Evolutionary conservation across 768 basidiomycete genomes (phyloP).

Genomic region (Punctularia strigosozonata): DNA sequence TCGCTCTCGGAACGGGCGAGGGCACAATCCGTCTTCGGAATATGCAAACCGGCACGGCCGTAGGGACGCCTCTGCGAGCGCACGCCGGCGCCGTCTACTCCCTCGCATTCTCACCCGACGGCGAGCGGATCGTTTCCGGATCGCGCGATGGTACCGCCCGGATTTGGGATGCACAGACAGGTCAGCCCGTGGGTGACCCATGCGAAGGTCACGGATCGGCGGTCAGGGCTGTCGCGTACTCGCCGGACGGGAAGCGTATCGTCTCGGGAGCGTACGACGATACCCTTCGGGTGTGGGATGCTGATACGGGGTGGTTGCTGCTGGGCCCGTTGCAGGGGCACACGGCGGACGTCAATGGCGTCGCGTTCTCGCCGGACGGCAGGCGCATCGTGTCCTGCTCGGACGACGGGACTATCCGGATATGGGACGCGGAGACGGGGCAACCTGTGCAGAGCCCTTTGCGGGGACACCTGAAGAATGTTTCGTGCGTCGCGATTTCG

Average conservation of each 20-base stretch:
- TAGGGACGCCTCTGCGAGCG: constrained; percentile 9
- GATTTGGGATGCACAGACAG: constrained; percentile 7
- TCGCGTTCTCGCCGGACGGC: constrained; percentile 1
- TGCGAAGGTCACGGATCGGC: not conserved
- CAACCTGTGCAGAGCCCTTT: not conserved
- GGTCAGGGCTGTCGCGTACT: constrained; percentile 9
- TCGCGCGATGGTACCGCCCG: not conserved
- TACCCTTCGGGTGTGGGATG: constrained; percentile 9
- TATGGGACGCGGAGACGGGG: not conserved
- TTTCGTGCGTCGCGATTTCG: constrained; percentile 11
- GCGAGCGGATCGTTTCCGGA: not conserved
- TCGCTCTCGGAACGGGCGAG: constrained; percentile 9
- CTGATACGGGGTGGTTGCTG: constrained; percentile 2
- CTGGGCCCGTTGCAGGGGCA: not conserved
- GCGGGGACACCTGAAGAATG: constrained; percentile 9
- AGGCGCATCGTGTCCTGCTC: not conserved
- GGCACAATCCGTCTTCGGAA: constrained; percentile 10
- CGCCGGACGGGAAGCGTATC: constrained; percentile 7
- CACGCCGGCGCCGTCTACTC: not conserved
- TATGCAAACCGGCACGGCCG: constrained; percentile 1
- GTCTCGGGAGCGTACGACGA: constrained; percentile 5
- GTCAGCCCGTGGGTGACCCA: constrained; percentile 1
- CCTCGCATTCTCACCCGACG: not conserved
- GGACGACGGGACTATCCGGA: not conserved
- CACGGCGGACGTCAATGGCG: not conserved